Evolutionary conservation across 2,329 filamentous ascomycete species (phyloP), one percentile per base, ranked within the genome.

Genomic region (Bretziella fagacearum): DNA sequence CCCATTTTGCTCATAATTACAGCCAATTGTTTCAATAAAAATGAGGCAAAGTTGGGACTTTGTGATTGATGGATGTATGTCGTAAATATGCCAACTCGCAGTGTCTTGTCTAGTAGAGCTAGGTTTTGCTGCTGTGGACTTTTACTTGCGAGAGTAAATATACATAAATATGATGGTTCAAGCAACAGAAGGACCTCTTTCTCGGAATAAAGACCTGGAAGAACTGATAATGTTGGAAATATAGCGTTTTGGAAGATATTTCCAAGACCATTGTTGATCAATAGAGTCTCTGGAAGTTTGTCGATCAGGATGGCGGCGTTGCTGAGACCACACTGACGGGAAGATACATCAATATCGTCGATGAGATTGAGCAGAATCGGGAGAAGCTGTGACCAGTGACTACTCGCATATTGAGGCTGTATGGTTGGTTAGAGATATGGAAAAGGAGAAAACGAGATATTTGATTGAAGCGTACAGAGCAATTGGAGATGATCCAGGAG

Each of bases 201-300:
- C 55, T 84, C 80, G 0, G 82, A 77, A 0, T 84, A 94, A 35
- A 93, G 65, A 10, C 70, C 75, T 0, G 89, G 87, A 4, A 94
- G 68, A 55, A 77, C 83, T 6, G 80, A 69, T n/a, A 94, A 69
- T 29, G 78, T 76, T 1, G 84, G 82, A 53, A 79, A 70, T 2
- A 84, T 62, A 2, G 78, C 73, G 17, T 84, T 73, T 55, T 79
- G 71, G 51, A 89, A 80, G 22, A 89, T 71, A 11, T 69, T 63
- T 18, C 70, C 71, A 6, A 89, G 71, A 1, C 82, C 81, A 0
- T 77, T 82, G 39, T 67, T 66, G 10, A 59, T 60, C 37, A 87
- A 66, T 2, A 79, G 65, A 3, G 60, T 56, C 1, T 62, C 52
- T 0, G 74, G 69, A 36, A 74, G 73, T 44, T 64, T 68, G 8